A percentile compares a stretch with the other conserved stretches of the same genome.
Conservation (phyloP, 2,329 filamentous ascomycete genomes). For the Ustulina deusta region DNA sequence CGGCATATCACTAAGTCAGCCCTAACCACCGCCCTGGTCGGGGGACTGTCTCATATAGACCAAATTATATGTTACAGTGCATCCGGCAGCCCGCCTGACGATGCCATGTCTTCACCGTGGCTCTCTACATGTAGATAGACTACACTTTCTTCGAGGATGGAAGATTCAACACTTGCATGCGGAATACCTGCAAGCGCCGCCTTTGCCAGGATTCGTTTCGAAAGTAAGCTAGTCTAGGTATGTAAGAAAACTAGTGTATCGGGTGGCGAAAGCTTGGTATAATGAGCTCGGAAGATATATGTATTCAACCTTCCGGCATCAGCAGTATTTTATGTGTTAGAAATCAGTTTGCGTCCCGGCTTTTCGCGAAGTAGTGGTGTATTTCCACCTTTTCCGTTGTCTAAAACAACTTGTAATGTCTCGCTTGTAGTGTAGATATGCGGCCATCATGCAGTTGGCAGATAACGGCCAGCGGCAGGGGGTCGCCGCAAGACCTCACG, state of each 20-base stretch:
- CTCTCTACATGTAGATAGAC: background rate
- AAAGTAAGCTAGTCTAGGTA: no score
- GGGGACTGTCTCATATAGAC: constrained; percentile 6
- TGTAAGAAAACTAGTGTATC: background rate
- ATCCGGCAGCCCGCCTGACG: no score
- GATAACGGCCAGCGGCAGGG: constrained; percentile 8
- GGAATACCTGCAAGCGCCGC: background rate
- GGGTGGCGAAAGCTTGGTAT: background rate
- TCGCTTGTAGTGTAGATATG: constrained; percentile 3
- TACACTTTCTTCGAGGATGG: background rate
- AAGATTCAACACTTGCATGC: no score
- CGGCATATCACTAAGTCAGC: constrained; percentile 1
- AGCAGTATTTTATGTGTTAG: background rate
- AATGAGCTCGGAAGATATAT: background rate
- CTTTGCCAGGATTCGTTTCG: background rate
- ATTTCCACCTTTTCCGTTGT: background rate
- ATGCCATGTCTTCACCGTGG: background rate
- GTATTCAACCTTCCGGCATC: background rate
- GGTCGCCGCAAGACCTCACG: background rate
- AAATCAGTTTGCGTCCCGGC: no score
- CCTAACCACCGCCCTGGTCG: no score
- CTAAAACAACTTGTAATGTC: no score
- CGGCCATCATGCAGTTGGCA: constrained; percentile 14
- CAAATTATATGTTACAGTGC: background rate
- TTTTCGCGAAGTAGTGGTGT: background rate